Conservation (phyloP, 768 basidiomycete species). For the Podaxis sp. region DNA sequence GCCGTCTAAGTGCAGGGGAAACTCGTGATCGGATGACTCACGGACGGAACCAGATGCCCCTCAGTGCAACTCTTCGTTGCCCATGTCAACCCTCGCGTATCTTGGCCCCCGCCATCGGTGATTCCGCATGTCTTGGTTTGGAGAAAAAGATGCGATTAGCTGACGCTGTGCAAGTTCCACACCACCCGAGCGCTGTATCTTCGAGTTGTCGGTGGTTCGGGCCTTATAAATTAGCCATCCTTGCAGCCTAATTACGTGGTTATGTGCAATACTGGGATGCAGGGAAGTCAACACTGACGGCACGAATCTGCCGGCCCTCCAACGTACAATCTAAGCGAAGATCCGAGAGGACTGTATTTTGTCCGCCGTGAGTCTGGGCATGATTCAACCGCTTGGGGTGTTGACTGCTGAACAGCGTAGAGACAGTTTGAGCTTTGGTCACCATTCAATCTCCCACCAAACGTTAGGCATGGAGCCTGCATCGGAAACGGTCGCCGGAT, state of each 20-base stretch:
- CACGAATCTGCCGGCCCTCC: background rate
- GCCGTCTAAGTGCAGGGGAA: too few species aligned
- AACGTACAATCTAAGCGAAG: background rate
- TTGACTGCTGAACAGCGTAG: background rate
- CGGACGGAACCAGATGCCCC: background rate
- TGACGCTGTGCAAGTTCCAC: background rate
- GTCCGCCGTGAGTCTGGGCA: background rate
- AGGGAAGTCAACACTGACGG: background rate
- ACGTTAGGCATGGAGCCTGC: background rate
- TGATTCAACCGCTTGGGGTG: background rate
- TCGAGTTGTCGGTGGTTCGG: background rate
- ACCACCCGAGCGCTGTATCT: background rate
- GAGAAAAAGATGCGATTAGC: background rate
- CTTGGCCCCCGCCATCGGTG: too few species aligned
- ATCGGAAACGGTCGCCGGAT: constrained; percentile 2
- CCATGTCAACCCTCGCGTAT: background rate
- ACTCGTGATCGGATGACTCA: background rate
- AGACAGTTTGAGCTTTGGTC: background rate
- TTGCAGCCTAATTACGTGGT: background rate
- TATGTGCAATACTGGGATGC: background rate
- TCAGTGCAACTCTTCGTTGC: background rate
- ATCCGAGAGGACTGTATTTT: background rate
- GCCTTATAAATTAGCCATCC: background rate
- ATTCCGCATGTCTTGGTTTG: background rate
- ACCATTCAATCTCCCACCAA: background rate